phyloP scores from a whole-genome alignment of 2,329 filamentous ascomycete genomes.

The Stachybotrys echinatus region DNA sequence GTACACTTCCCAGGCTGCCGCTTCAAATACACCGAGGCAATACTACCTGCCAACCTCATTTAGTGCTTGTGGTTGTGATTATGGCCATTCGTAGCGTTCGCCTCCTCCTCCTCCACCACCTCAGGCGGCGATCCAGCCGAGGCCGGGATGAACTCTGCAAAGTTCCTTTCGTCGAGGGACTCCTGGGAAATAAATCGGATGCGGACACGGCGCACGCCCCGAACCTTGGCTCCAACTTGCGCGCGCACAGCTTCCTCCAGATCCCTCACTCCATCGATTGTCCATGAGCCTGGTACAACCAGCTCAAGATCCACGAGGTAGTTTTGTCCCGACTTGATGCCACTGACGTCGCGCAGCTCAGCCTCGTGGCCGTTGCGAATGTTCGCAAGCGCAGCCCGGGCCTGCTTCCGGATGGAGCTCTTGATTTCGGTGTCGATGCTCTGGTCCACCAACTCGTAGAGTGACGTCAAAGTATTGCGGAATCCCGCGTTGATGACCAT shows the following conservation, averaged over 20 bases:
- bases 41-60: too few species aligned
- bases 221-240: constrained; percentile 68
- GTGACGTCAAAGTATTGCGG: constrained; percentile 74
- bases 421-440: constrained; percentile 83
- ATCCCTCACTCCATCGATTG: constrained; percentile 61
- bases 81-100: not conserved
- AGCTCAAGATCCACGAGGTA: constrained; percentile 89
- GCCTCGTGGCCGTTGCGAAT: constrained; percentile 52
- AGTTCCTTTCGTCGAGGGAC: constrained; percentile 48
- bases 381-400: constrained; percentile 51
- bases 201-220: constrained; percentile 77
- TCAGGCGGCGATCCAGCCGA: constrained; percentile 62
- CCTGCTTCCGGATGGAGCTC: constrained; percentile 62
- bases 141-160: constrained; percentile 74
- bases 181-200: constrained; percentile 77
- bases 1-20: too few species aligned
- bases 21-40: too few species aligned
- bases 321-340: constrained; percentile 94
- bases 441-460: constrained; percentile 88
- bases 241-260: constrained; percentile 72
- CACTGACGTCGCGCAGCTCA: constrained; percentile 73
- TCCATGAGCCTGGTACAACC: constrained; percentile 71
- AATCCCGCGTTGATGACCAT: constrained; percentile 90
- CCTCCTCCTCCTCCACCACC: constrained; percentile 35
- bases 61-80: not conserved